These are phyloP conservation scores for Clarireedia hainanense DNA, from an alignment of 2,329 filamentous ascomycete genomes.

Conservation along the genomic window DNA sequence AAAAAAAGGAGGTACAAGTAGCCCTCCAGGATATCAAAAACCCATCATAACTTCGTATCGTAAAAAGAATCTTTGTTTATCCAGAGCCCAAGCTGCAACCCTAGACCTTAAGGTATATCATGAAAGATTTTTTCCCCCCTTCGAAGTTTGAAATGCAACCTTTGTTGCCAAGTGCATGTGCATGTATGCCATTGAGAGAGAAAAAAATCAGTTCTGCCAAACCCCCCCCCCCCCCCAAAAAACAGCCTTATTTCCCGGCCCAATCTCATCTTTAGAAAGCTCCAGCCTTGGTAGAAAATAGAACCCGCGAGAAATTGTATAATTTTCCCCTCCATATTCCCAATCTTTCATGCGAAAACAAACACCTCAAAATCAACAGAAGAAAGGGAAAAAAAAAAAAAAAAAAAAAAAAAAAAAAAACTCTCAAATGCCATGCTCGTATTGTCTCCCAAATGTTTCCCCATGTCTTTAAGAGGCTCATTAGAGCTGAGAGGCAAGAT, in stretches of 20 bases:
- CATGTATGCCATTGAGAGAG: neutral
- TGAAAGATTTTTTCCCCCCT: neutral
- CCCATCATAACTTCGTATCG: constrained; percentile 7
- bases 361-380: neutral
- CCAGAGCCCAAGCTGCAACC: constrained; percentile 5
- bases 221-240: no score
- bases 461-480: neutral
- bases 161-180: neutral
- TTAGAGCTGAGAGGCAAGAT: neutral
- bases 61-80: constrained; percentile 6
- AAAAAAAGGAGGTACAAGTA: no score
- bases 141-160: neutral
- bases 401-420: neutral
- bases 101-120: constrained; percentile 1
- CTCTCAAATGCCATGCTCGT: neutral
- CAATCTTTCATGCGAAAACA: constrained; percentile 4
- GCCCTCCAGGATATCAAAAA: constrained; percentile 5
- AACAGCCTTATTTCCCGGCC: neutral
- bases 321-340: neutral
- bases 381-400: no score
- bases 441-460: constrained; percentile 1
- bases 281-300: neutral
- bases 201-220: neutral
- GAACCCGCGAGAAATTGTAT: neutral
- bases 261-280: neutral